Conservation (phyloP, 2,329 filamentous ascomycete genomes). For the Trichophyton mentagrophytes region DNA sequence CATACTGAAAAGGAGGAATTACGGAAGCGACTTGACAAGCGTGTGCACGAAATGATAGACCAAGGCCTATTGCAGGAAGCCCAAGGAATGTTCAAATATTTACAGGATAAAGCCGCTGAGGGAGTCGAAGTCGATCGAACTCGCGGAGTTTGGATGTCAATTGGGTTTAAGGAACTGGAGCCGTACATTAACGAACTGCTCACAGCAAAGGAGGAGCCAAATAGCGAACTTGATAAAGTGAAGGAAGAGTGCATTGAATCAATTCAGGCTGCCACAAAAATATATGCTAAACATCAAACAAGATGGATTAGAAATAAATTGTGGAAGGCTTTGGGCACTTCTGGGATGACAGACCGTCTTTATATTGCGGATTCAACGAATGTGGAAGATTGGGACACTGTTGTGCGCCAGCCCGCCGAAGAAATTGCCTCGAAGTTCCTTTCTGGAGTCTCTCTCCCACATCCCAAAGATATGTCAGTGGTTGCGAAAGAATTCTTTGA, state of each 20-base stretch:
- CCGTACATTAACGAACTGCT: constrained; percentile 48
- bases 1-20: constrained; percentile 59
- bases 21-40: constrained; percentile 55
- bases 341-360: constrained; percentile 43
- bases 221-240: constrained; percentile 41
- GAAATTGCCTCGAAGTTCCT: constrained; percentile 54
- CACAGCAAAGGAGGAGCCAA: constrained; percentile 15
- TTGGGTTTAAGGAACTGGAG: constrained; percentile 86
- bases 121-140: constrained; percentile 54
- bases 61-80: constrained; percentile 53
- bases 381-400: constrained; percentile 44
- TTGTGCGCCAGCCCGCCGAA: constrained; percentile 55
- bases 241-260: constrained; percentile 52
- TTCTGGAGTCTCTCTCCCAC: constrained; percentile 40
- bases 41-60: constrained; percentile 74
- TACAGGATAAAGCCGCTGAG: constrained; percentile 31
- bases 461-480: constrained; percentile 45
- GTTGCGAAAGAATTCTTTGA: constrained; percentile 45
- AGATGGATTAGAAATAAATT: constrained; percentile 81
- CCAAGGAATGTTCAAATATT: constrained; percentile 38
- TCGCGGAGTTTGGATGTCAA: constrained; percentile 89
- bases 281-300: constrained; percentile 74
- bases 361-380: constrained; percentile 76
- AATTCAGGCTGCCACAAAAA: constrained; percentile 70
- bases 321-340: constrained; percentile 51